Base-by-base conservation (phyloP, 2,329 filamentous ascomycete species). In the Corinectria fuckeliana region DNA sequence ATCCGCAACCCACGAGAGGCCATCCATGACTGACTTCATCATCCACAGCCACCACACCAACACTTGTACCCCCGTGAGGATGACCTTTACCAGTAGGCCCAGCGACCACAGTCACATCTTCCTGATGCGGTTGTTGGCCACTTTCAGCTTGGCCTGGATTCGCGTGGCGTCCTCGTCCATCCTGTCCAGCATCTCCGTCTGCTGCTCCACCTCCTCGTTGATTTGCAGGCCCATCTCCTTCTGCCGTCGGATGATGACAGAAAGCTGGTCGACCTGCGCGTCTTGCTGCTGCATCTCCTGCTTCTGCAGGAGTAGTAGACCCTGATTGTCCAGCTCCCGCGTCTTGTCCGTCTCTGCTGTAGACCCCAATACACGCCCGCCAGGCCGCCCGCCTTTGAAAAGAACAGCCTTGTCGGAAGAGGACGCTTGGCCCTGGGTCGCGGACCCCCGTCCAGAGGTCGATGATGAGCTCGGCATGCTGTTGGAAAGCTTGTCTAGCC, bases 161-260 rank as follows among this genome's bases (percentile, higher is more conserved):
- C 88, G 80, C 61, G 88, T 86, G 3, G 84, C 83, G 75, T 93
- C 89, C 55, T 87, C 80, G 63, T 89, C 88, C 61, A 93, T 72
- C 65, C 86, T 75, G 11, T 86, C 83, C 26, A 95, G 79, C 84
- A 92, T 85, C 73, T 86, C 83, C 54, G 87, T 90, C 78, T 94
- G 91, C 65, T 85, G 76, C 52, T 87, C 84, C 56, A 93, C 82
- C 78, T 94, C 91, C 49, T 88, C 84, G 63, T 91, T 85, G 70
- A 95, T 93, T 56, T 87, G 83, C 45, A 91, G 79, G 0, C 91
- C 91, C 85, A 94, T 91, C 75, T 93, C 88, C 71, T 85, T 88
- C 78, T 94, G 89, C 58, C 89, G 80, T 47, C 87, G 80, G 45
- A 94, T 88, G 47, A 92, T 88, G 64, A 85, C 86, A 2, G 85